Base-by-base conservation (phyloP, 2,329 filamentous ascomycete species). In the Fusarium chlamydosporum region DNA sequence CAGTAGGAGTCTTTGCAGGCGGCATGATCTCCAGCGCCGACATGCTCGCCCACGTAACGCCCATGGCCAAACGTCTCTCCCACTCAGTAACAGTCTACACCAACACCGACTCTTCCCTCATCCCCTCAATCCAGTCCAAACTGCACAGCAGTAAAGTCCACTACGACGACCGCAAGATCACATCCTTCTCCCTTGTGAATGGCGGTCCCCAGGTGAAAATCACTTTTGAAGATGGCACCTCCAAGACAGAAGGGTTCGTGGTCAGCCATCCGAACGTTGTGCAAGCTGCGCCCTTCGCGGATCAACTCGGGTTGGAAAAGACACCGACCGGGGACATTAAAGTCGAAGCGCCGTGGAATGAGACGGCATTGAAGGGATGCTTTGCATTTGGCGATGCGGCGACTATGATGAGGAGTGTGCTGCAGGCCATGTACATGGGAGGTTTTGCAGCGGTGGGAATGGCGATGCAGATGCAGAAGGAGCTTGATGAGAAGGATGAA, bases 341-440 rank as follows among this genome's bases (percentile, higher is more conserved):
- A 54, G 74, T 76, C 1, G 76, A 75, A 20, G 66, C 73, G 3
- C 84, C 84, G 35, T 85, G 86, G 69, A 78, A 82, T 40, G 79
- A 82, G 72, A 86, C 85, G 5, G 84, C 74, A 55, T 79, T 86
- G 1, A 74, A 76, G 4, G 86, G 86, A 0, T 82, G 85, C 4
- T 87, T 85, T 75, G 85, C 85, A 0, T 84, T 79, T 1, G 87
- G 87, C 0, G 86, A 89, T 74, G 82, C 79, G 53, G 76, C 74
- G 12, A 76, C 75, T 11, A 61, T 70, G 59, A 69, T 79, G 48
- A 77, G 71, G 68, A 73, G 71, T 6, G 76, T 74, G 1, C 23
- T 74, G 27, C 61, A 73, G 60, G 79, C 78, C 1, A 57, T 73
- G 53, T 37, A 71, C 5, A 76, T 72, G 72, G 78, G 78, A 0